Evolutionary conservation across 2,329 filamentous ascomycete genomes (phyloP), one percentile per base, ranked within the genome.

Genomic region (Dothistroma pini): DNA sequence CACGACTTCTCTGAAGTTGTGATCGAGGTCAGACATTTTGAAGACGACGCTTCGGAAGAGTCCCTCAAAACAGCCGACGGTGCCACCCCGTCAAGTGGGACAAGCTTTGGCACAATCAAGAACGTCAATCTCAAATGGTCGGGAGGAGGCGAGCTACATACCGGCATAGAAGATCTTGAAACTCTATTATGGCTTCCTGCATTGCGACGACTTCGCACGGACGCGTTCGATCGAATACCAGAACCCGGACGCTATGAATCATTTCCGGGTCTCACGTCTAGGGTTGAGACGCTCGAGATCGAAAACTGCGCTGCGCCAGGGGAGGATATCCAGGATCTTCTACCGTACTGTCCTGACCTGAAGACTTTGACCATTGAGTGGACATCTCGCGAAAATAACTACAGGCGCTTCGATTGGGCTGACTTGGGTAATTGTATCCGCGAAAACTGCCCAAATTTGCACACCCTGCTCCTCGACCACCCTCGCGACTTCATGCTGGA

Each of bases 341-440:
- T 53, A 12, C 9, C 6, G 11, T 9, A 12, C 4, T 56, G 54
- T 34, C 16, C 7, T 8, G n/a, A 16, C 10, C 21, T 48, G 34
- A 35, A 47, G 19, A 19, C 9, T 56, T 21, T 56, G 12, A 14
- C 2, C 9, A 56, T 56, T 14, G 11, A 47, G 14, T 56, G 54
- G 54, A 7, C 22, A 6, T 21, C 34, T 5, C 19, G 54, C 6
- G 21, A 47, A 47, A 7, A 56, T 22, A 56, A 56, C n/a, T 56
- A 47, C 41, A 8, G 54, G 12, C 19, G 54, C 19, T 56, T 44
- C 41, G 54, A 56, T 19, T 56, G 54, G 54, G 41, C 35, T 10
- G n/a, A 22, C 14, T 14, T 56, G 10, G 54, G 54, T 11, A 19
- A 41, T 10, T 8, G 22, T 7, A 56, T 56, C 16, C 34, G 34